phyloP scores from a whole-genome alignment of 352 stramenopile genomes.

The Globisporangium cystogenes region DNA sequence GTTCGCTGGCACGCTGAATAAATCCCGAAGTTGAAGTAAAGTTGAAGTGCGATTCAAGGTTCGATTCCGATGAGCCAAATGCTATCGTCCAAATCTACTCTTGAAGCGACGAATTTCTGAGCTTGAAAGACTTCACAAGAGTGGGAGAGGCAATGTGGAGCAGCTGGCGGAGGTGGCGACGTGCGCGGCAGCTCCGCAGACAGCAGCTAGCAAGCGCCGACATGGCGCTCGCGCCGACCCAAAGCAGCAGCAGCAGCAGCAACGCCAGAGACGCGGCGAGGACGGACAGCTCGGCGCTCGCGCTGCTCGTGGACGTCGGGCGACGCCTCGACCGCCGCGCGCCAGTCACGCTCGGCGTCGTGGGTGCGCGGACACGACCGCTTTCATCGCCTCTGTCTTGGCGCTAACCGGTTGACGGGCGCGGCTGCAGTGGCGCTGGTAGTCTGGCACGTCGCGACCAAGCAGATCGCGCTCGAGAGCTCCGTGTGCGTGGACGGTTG shows the following conservation, averaged over 20 bases:
- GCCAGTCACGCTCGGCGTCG: slow-evolving; percentile 9
- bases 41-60: too few relatives aligned
- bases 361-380: background rate
- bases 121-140: too few relatives aligned
- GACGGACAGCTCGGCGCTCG: background rate
- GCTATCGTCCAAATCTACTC: too few relatives aligned
- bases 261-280: background rate
- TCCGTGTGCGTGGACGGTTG: slow-evolving; percentile 12
- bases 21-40: too few relatives aligned
- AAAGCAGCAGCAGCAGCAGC: background rate
- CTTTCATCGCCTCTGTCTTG: too few relatives aligned
- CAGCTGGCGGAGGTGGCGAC: slow-evolving; percentile 6
- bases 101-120: too few relatives aligned
- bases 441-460: slow-evolving; percentile 7
- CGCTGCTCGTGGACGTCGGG: slow-evolving; percentile 8
- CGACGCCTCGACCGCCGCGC: slow-evolving; percentile 11
- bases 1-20: too few relatives aligned
- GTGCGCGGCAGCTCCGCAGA: slow-evolving; percentile 9
- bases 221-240: background rate
- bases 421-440: slow-evolving; percentile 7
- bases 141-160: background rate
- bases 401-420: background rate
- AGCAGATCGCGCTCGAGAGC: slow-evolving; percentile 7
- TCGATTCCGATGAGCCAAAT: too few relatives aligned
- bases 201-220: slow-evolving; percentile 1